Evolutionary conservation across 164 flowering plant genomes (phyloP).

Genomic region (Piper betle): DNA sequence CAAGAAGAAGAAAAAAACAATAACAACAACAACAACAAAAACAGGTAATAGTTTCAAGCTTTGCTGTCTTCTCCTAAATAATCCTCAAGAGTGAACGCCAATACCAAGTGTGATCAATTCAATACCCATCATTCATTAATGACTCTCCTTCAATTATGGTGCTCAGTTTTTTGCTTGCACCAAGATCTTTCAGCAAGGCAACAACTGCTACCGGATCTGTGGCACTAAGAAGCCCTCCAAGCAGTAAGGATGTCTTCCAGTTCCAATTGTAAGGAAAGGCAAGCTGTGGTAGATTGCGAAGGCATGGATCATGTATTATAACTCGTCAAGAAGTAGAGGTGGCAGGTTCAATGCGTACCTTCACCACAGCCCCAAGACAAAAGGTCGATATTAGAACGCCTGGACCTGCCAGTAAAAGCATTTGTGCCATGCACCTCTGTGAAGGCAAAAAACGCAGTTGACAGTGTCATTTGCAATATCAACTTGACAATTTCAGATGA

Average conservation of each 20-base stretch:
- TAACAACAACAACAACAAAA: neutral
- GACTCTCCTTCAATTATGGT: conserved; percentile 98
- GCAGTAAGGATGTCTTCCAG: conserved; percentile 82
- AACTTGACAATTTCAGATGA: no score
- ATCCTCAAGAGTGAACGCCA: neutral
- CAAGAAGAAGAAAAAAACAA: neutral
- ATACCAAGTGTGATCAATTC: neutral
- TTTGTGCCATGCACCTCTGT: conserved; percentile 85
- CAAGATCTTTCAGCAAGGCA: conserved; percentile 86
- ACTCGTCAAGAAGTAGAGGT: neutral
- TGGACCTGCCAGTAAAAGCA: conserved; percentile 77
- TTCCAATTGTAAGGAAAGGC: conserved; percentile 82
- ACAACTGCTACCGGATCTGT: conserved; percentile 97
- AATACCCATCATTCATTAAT: conserved; percentile 97
- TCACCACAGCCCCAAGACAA: conserved; percentile 64
- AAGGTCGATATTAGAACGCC: conserved; percentile 4
- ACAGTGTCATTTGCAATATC: no score
- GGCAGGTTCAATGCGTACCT: conserved; percentile 30
- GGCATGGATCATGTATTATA: neutral
- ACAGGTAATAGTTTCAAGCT: neutral
- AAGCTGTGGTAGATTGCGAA: conserved; percentile 32
- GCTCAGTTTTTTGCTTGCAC: conserved; percentile 89
- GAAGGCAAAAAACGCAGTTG: neutral
- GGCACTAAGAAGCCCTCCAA: conserved; percentile 96
- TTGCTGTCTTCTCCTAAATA: no score